Conservation (phyloP, 768 basidiomycete genomes). For the Neoboletus magnificus region DNA sequence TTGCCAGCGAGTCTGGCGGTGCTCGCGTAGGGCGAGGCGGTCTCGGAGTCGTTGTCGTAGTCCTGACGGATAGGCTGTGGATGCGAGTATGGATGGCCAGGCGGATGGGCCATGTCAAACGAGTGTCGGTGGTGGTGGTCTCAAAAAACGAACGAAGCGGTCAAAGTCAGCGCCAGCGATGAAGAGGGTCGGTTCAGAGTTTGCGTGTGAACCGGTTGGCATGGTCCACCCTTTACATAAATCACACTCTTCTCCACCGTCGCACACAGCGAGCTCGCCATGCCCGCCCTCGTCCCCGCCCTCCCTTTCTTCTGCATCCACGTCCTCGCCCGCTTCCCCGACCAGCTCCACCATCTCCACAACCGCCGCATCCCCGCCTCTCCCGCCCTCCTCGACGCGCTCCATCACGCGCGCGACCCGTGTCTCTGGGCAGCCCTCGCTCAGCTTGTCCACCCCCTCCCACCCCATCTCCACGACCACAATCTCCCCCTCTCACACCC, state of each 20-base stretch:
- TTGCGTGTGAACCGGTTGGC: constrained; percentile 18
- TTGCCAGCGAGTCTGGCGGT: constrained; percentile 53
- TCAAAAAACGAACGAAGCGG: constrained; percentile 1
- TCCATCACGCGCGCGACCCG: constrained; percentile 43
- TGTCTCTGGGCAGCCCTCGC: constrained; percentile 59
- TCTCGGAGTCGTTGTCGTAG: constrained; percentile 49
- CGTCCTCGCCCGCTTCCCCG: constrained; percentile 41
- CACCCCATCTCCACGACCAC: constrained; percentile 34
- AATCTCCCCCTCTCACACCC: constrained; percentile 51
- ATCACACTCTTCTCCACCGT: not conserved
- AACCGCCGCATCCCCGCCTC: constrained; percentile 32
- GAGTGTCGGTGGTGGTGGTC: constrained; percentile 18
- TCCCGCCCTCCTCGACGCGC: constrained; percentile 42
- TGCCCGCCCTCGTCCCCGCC: constrained; percentile 38
- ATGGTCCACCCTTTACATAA: not conserved
- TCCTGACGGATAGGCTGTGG: constrained; percentile 35
- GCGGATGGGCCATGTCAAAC: constrained; percentile 36
- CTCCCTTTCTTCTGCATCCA: constrained; percentile 52
- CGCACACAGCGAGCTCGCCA: not conserved
- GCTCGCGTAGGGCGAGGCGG: constrained; percentile 56
- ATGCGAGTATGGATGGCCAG: constrained; percentile 35
- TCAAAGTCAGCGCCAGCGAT: constrained; percentile 28
- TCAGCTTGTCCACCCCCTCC: constrained; percentile 58
- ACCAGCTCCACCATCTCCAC: constrained; percentile 37
- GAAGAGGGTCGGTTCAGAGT: constrained; percentile 2